These are phyloP conservation scores for Beauveria varroae DNA, from an alignment of 2,329 filamentous ascomycete genomes.

Conservation along the genomic window DNA sequence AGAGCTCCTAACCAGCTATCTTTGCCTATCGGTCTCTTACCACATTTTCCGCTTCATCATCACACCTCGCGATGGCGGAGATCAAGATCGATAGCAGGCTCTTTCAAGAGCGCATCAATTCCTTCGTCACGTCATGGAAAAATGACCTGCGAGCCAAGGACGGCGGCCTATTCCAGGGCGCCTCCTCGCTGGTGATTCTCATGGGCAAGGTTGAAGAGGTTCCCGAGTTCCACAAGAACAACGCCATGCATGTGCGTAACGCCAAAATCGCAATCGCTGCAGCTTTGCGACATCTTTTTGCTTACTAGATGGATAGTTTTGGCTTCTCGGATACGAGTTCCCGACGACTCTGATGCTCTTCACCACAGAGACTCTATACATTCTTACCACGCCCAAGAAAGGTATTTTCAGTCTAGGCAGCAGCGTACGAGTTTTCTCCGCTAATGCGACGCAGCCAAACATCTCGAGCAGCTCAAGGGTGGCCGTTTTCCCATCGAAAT, in stretches of 20 bases:
- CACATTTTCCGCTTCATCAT: conserved; percentile 18
- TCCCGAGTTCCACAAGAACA: conserved; percentile 87
- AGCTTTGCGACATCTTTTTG: not conserved
- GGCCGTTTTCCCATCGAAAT: conserved; percentile 91
- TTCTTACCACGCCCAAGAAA: conserved; percentile 96
- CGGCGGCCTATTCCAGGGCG: conserved; percentile 74
- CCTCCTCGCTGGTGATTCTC: conserved; percentile 76
- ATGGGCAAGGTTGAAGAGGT: conserved; percentile 94
- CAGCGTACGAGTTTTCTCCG: conserved; percentile 10
- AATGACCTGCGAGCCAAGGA: conserved; percentile 86
- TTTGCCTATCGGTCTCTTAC: conserved; percentile 19
- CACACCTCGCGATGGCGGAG: conserved; percentile 55
- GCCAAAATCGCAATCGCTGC: not conserved
- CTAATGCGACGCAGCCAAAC: conserved; percentile 60
- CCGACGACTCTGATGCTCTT: conserved; percentile 91
- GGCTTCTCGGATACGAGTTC: conserved; percentile 97
- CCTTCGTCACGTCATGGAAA: conserved; percentile 90
- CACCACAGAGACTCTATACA: conserved; percentile 78
- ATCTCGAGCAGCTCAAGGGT: conserved; percentile 84
- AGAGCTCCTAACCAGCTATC: conserved; percentile 19
- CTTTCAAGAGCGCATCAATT: conserved; percentile 88
- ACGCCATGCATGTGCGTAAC: conserved; percentile 63
- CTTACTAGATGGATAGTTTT: conserved; percentile 57
- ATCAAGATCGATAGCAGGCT: conserved; percentile 91
- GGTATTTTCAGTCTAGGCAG: conserved; percentile 42